Conservation (phyloP, 805 yeast species). For the Isabelozyma gotoi region DNA sequence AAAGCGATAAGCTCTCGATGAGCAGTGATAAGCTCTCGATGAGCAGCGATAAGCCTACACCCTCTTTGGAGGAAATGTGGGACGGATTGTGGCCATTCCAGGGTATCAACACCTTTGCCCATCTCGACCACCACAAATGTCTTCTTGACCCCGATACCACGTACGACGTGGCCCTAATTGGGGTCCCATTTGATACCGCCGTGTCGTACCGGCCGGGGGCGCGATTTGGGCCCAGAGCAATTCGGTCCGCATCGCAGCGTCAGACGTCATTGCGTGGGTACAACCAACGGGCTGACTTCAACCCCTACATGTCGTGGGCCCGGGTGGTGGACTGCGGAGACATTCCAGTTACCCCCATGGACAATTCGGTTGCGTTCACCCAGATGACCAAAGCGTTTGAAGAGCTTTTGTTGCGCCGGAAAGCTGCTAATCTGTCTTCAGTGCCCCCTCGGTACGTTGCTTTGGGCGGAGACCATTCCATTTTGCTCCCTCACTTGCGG, state of each 20-base stretch:
- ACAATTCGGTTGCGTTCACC: slow-evolving; percentile 49
- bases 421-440: slow-evolving; percentile 14
- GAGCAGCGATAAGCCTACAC: too few relatives aligned
- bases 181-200: slow-evolving; percentile 85
- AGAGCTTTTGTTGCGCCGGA: slow-evolving; percentile 49
- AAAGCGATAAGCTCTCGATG: too few relatives aligned
- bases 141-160: slow-evolving; percentile 43
- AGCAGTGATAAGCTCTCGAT: too few relatives aligned
- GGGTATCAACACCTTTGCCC: slow-evolving; percentile 74
- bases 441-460: slow-evolving; percentile 65
- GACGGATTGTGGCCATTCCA: slow-evolving; percentile 72
- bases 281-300: slow-evolving; percentile 60
- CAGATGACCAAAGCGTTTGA: slow-evolving; percentile 57
- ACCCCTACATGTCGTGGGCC: slow-evolving; percentile 53
- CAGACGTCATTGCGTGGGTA: slow-evolving; percentile 70
- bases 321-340: slow-evolving; percentile 55
- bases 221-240: slow-evolving; percentile 77
- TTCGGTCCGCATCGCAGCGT: slow-evolving; percentile 67
- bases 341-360: slow-evolving; percentile 61
- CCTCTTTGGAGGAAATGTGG: slow-evolving; percentile 62
- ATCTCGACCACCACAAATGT: slow-evolving; percentile 61
- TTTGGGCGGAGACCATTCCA: slow-evolving; percentile 83
- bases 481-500: slow-evolving; percentile 69
- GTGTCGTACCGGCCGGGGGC: slow-evolving; percentile 80
- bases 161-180: slow-evolving; percentile 72